A percentile compares a stretch with the other conserved stretches of the same genome.
phyloP scores from a whole-genome alignment of 495 filamentous ascomycete species.

The Schizothecium vesticola region DNA sequence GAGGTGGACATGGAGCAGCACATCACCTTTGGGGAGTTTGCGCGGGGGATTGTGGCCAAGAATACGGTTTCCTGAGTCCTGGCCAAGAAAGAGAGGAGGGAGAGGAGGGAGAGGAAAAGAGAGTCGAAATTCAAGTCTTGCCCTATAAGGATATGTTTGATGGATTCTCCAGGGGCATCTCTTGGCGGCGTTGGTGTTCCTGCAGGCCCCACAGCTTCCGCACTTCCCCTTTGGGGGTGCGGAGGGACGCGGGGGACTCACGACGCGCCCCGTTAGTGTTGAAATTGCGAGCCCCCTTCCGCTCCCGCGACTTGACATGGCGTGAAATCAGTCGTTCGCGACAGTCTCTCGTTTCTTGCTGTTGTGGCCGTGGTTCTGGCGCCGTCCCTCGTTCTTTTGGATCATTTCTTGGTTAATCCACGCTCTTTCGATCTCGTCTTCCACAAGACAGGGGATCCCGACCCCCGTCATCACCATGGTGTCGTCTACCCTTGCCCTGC shows the following conservation, averaged over 20 bases:
- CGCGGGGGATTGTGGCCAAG: constrained; percentile 72
- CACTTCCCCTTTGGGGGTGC: not conserved
- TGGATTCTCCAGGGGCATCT: not conserved
- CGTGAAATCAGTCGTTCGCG: not conserved
- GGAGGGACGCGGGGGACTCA: not conserved
- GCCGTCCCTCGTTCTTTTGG: not conserved
- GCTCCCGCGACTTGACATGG: not conserved
- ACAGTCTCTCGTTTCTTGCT: not conserved
- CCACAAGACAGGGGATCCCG: not conserved
- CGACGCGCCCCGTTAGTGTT: not conserved
- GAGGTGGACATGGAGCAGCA: constrained; percentile 69
- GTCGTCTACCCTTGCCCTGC: not conserved
- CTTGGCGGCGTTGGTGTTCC: not conserved
- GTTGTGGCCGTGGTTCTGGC: not conserved
- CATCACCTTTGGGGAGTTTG: constrained; percentile 81
- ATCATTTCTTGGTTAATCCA: not conserved
- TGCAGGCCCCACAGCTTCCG: not conserved
- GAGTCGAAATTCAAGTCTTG: not conserved
- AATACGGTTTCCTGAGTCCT: constrained; percentile 52
- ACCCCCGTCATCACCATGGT: not conserved
- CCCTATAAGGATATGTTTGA: not conserved
- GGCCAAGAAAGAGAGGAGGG: too few relatives aligned
- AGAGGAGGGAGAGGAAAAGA: too few relatives aligned
- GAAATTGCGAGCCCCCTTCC: not conserved
- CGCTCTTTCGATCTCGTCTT: not conserved